These are phyloP conservation scores for Pseudoscleropodium purum DNA, from an alignment of 225 moss, liverwort and hornwort genomes.

Conservation along the genomic window DNA sequence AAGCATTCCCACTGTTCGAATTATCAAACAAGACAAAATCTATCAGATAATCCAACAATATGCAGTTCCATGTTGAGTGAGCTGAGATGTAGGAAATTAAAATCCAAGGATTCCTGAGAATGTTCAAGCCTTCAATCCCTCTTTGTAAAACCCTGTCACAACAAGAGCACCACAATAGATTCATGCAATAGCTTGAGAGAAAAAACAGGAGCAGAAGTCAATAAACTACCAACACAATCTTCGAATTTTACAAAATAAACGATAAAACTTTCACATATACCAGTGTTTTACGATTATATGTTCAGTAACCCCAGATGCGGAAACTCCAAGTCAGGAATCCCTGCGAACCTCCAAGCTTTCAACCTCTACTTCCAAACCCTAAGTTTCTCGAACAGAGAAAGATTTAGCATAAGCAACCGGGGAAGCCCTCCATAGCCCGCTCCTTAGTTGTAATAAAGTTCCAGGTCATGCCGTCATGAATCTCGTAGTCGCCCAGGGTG, in stretches of 20 bases:
- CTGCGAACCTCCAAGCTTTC: background rate
- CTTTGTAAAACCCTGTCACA: background rate
- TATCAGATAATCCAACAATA: background rate
- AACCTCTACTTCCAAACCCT: background rate
- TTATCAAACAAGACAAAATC: too few relatives aligned
- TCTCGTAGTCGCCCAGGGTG: slow-evolving; percentile 54
- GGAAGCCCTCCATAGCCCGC: background rate
- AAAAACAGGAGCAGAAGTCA: background rate
- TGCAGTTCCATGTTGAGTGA: background rate
- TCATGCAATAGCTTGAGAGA: background rate
- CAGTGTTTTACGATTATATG: background rate
- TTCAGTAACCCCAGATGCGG: background rate
- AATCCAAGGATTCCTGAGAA: background rate
- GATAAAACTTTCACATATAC: background rate
- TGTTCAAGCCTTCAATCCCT: background rate
- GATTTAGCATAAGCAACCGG: background rate
- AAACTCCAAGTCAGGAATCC: background rate
- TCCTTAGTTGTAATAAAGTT: slow-evolving; percentile 58
- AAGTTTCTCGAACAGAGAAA: background rate
- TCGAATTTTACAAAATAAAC: background rate
- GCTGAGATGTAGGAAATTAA: background rate
- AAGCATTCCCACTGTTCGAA: background rate
- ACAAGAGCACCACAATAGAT: background rate
- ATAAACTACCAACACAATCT: background rate
- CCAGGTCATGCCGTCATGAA: slow-evolving; percentile 64